These are phyloP conservation scores for Psidium friedrichsthalianum DNA, from an alignment of 345 rosid genomes.

Conservation along the genomic window DNA sequence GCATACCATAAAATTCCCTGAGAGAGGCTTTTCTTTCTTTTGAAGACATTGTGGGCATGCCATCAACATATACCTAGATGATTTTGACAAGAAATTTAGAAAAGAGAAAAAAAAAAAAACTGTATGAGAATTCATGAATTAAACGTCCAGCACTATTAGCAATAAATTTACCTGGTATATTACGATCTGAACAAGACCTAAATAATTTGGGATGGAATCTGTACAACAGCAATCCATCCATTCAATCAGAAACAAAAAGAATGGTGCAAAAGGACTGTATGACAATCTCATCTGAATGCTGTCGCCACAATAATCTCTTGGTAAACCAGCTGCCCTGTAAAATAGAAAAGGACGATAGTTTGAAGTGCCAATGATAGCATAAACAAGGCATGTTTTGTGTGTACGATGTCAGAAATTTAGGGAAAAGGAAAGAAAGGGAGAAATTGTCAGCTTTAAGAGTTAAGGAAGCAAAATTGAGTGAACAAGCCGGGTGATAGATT, in stretches of 20 bases:
- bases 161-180: conserved; percentile 35
- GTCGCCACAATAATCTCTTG: conserved; percentile 42
- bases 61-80: conserved; percentile 54
- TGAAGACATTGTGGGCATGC: conserved; percentile 39
- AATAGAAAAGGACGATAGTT: not conserved
- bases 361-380: not conserved
- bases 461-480: not conserved
- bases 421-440: not conserved
- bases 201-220: conserved; percentile 37
- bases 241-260: conserved; percentile 42
- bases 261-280: conserved; percentile 51
- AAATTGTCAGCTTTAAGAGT: not conserved
- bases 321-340: conserved; percentile 56
- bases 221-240: conserved; percentile 67
- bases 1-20: conserved; percentile 55
- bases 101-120: not conserved
- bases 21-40: conserved; percentile 50
- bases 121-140: not conserved
- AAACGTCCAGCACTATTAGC: not conserved
- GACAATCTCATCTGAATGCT: conserved; percentile 51
- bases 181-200: conserved; percentile 51
- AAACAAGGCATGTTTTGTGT: not conserved
- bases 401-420: not conserved
- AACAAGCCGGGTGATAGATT: not conserved
- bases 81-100: not conserved